phyloP scores from a whole-genome alignment of 495 filamentous ascomycete species.

The Copromyces sp. region DNA sequence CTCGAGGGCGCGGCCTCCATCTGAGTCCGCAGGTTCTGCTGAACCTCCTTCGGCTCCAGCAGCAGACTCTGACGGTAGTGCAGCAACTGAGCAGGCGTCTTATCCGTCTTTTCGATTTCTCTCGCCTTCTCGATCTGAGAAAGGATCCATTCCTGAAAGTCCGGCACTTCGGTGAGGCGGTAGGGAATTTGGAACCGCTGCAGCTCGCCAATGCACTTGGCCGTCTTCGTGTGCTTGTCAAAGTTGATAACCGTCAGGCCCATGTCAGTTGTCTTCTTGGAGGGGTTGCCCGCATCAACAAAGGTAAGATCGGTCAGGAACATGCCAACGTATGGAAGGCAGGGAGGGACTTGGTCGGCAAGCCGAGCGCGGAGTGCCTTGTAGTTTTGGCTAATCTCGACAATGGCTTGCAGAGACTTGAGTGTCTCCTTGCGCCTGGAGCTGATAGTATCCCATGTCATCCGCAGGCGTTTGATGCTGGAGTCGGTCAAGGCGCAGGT shows the following conservation, averaged over 20 bases:
- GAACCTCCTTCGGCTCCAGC: slow-evolving; percentile 70
- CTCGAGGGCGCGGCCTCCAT: slow-evolving; percentile 28
- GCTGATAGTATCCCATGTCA: slow-evolving; percentile 88
- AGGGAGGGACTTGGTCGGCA: slow-evolving; percentile 81
- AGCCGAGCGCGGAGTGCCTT: slow-evolving; percentile 80
- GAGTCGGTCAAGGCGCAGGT: slow-evolving; percentile 88
- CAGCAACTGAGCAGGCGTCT: slow-evolving; percentile 59
- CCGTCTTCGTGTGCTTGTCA: slow-evolving; percentile 92
- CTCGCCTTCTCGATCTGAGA: slow-evolving; percentile 73
- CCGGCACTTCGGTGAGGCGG: slow-evolving; percentile 69
- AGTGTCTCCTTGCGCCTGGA: slow-evolving; percentile 73
- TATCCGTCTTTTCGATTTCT: slow-evolving; percentile 53
- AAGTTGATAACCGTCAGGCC: slow-evolving; percentile 87
- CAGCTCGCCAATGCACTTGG: slow-evolving; percentile 88
- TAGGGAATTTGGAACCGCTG: slow-evolving; percentile 98
- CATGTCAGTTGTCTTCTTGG: slow-evolving; percentile 41
- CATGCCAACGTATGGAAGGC: slow-evolving; percentile 92
- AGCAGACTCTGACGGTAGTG: slow-evolving; percentile 81
- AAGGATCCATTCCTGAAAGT: slow-evolving; percentile 91
- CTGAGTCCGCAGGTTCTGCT: slow-evolving; percentile 35
- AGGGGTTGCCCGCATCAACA: slow-evolving; percentile 87
- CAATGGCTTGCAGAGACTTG: slow-evolving; percentile 64
- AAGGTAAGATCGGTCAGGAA: slow-evolving; percentile 85
- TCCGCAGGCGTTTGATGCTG: slow-evolving; percentile 80
- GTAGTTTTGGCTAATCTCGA: slow-evolving; percentile 86